A percentile compares a stretch with the other conserved stretches of the same genome.
phyloP scores from a whole-genome alignment of 169 alveolate species.

The Cryptosporidium andersoni region DNA sequence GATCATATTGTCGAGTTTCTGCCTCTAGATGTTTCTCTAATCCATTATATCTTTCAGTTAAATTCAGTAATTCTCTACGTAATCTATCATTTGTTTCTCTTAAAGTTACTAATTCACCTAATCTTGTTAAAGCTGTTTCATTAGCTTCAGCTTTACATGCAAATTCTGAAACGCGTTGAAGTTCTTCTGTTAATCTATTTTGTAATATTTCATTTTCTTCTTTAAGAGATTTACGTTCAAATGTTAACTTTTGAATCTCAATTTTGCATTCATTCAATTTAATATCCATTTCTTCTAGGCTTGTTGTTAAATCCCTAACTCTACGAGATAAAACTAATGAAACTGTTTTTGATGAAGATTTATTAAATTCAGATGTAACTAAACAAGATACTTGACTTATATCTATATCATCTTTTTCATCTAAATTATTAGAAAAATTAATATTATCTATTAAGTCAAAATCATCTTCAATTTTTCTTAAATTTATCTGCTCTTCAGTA shows the following conservation, averaged over 20 bases:
- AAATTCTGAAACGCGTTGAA: slow-evolving; percentile 46
- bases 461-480: neutral
- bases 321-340: slow-evolving; percentile 46
- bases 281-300: slow-evolving; percentile 54
- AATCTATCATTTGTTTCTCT: slow-evolving; percentile 66
- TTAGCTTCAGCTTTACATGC: slow-evolving; percentile 59
- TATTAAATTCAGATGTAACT: neutral
- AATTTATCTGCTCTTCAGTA: neutral
- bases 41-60: slow-evolving; percentile 41
- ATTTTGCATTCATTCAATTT: slow-evolving; percentile 52
- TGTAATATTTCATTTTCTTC: slow-evolving; percentile 62
- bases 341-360: slow-evolving; percentile 22
- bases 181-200: slow-evolving; percentile 26
- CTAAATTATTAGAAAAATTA: neutral
- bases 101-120: slow-evolving; percentile 62
- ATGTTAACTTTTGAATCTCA: slow-evolving; percentile 46
- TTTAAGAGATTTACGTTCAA: slow-evolving; percentile 44
- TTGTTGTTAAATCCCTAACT: slow-evolving; percentile 35
- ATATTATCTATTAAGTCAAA: neutral
- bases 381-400: neutral
- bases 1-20: slow-evolving; percentile 33
- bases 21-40: slow-evolving; percentile 37
- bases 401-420: slow-evolving; percentile 4
- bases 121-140: slow-evolving; percentile 51
- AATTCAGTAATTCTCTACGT: slow-evolving; percentile 33